These are phyloP conservation scores for Hordeum vulgare DNA, from an alignment of 176 grass and related monocot species.

Conservation along the genomic window DNA sequence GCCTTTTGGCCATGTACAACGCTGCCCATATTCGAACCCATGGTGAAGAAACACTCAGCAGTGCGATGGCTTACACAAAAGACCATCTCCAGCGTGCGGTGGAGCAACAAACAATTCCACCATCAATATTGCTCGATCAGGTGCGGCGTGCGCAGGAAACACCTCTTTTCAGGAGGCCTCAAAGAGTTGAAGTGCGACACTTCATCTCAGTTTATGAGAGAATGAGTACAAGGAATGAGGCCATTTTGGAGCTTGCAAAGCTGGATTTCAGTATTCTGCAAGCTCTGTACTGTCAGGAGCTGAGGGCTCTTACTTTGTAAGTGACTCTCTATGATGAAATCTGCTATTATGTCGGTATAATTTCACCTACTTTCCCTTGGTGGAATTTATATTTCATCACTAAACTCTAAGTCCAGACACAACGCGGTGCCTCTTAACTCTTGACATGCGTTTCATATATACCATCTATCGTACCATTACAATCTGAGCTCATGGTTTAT, in stretches of 20 bases:
- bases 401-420: neutral
- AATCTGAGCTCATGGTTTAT: no score
- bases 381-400: neutral
- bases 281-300: constrained; percentile 30
- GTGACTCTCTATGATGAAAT: neutral
- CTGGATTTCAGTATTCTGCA: constrained; percentile 32
- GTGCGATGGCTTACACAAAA: neutral
- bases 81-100: neutral
- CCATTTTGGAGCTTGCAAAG: constrained; percentile 39
- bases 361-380: neutral
- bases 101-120: neutral
- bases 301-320: constrained; percentile 30
- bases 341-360: neutral
- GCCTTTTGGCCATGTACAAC: constrained; percentile 28
- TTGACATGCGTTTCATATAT: no score
- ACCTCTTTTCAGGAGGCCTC: constrained; percentile 23
- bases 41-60: constrained; percentile 25
- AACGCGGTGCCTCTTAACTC: neutral
- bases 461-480: no score
- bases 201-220: constrained; percentile 37
- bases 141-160: neutral
- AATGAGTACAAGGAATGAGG: neutral
- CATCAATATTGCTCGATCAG: neutral
- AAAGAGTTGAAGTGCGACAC: constrained; percentile 23
- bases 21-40: constrained; percentile 17